Base-by-base conservation (phyloP, 2,329 filamentous ascomycete genomes). In the Ophiocordyceps camponoti-floridani region DNA sequence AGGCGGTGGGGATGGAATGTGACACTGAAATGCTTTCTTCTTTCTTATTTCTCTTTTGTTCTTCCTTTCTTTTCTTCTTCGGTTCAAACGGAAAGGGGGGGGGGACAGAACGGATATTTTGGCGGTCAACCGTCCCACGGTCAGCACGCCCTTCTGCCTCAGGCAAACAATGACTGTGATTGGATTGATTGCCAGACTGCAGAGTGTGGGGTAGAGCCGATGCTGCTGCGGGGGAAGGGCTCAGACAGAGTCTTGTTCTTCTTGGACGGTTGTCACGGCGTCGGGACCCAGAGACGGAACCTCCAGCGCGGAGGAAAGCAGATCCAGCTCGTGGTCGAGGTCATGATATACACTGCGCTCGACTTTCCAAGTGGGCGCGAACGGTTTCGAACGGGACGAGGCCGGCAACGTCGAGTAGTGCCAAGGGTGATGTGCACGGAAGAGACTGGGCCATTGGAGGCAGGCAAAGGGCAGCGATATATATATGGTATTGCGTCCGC, bases 291-390 rank as follows among this genome's bases (percentile, higher is more conserved):
- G 49, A 60, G 61, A 47, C 61, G 53, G 47, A 64, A 60, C 50
- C 62, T 64, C 62, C 62, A 56, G 52, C 54, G 56, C 53, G 62
- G 60, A 63, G 60, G 63, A 54, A 56, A 56, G 54, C 54, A 57
- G 55, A 58, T 56, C 46, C 58, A 57, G 49, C 50, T 53, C 51
- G 52, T 55, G 57, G 61, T 58, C 51, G 56, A 54, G 59, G 54
- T 62, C 62, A 64, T 64, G 58, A 47, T 47, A 47, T 38, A 38
- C 16, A n/a, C n/a, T 18, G 7, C n/a, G 35, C 7, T 38, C n/a
- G 35, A 38, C 9, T 19, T 16, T 43, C 18, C 16, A 28, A 12
- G 35, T 43, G 16, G 16, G 35, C 35, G 35, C 35, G 16, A 18
- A 23, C 23, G 23, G 16, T 16, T 38, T 38, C 35, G 16, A 38